These are phyloP conservation scores for Colletotrichum sansevieriae DNA, from an alignment of 2,329 filamentous ascomycete species.

Conservation along the genomic window DNA sequence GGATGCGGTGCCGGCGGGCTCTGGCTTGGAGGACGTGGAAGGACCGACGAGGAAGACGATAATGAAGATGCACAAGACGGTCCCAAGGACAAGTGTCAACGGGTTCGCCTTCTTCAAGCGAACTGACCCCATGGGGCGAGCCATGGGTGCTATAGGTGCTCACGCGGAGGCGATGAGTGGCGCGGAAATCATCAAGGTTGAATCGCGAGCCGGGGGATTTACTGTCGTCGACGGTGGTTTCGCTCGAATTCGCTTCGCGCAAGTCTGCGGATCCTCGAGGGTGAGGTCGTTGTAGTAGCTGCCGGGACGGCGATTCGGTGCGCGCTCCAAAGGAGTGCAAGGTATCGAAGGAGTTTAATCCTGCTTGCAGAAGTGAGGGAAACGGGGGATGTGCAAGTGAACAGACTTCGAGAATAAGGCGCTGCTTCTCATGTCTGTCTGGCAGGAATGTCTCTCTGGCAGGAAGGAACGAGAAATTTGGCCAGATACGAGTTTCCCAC, in stretches of 20 bases:
- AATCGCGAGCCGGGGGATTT: slow-evolving; percentile 12
- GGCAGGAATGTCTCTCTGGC: slow-evolving; percentile 30
- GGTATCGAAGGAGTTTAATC: slow-evolving; percentile 13
- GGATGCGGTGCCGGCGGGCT: slow-evolving; percentile 60
- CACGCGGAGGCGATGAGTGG: slow-evolving; percentile 42
- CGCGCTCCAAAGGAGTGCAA: slow-evolving; percentile 4
- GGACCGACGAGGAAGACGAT: slow-evolving; percentile 72
- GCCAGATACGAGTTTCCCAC: slow-evolving; percentile 40
- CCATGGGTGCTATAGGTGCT: slow-evolving; percentile 56
- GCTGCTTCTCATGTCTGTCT: slow-evolving; percentile 33
- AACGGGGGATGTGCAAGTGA: neutral
- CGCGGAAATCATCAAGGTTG: slow-evolving; percentile 41
- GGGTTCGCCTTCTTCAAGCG: slow-evolving; percentile 86
- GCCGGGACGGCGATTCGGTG: slow-evolving; percentile 13
- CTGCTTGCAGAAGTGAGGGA: neutral
- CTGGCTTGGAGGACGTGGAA: slow-evolving; percentile 61
- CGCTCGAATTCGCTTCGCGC: slow-evolving; percentile 23
- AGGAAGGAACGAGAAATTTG: slow-evolving; percentile 37
- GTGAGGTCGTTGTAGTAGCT: slow-evolving; percentile 1
- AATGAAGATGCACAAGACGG: slow-evolving; percentile 79
- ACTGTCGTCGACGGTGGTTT: slow-evolving; percentile 20
- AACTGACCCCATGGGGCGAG: slow-evolving; percentile 71
- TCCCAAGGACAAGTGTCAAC: slow-evolving; percentile 79
- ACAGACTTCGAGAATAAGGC: slow-evolving; percentile 18
- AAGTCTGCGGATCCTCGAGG: neutral